Evolutionary conservation across 768 basidiomycete species (phyloP).

Genomic region (Suillus decipiens): DNA sequence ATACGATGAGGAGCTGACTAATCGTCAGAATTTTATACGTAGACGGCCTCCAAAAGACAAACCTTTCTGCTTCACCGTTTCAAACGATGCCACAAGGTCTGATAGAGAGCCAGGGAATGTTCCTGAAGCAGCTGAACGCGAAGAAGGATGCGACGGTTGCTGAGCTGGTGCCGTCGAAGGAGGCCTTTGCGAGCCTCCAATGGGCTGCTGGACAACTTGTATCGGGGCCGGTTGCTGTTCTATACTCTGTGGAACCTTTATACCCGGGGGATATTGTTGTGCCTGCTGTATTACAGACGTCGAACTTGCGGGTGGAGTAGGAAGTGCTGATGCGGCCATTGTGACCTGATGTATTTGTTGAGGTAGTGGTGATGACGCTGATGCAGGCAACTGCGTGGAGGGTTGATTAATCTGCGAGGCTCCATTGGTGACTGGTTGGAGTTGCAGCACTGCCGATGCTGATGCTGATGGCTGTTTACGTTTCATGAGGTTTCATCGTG

Average conservation of each 20-base stretch:
- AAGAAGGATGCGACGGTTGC: slow-evolving; percentile 35
- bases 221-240: slow-evolving; percentile 39
- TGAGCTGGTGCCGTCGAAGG: slow-evolving; percentile 53
- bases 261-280: slow-evolving; percentile 70
- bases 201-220: slow-evolving; percentile 32
- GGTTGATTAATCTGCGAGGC: slow-evolving; percentile 26
- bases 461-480: slow-evolving; percentile 39
- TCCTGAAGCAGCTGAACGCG: slow-evolving; percentile 41
- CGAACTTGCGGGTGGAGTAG: slow-evolving; percentile 23
- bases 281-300: slow-evolving; percentile 35
- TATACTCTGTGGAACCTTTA: slow-evolving; percentile 49
- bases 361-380: slow-evolving; percentile 49
- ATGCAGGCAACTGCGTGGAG: slow-evolving; percentile 31
- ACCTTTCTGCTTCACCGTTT: slow-evolving; percentile 97
- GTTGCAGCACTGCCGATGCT: slow-evolving; percentile 38
- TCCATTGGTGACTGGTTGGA: slow-evolving; percentile 37
- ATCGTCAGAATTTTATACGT: slow-evolving; percentile 4
- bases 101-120: slow-evolving; percentile 85
- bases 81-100: slow-evolving; percentile 92
- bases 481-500: slow-evolving; percentile 20
- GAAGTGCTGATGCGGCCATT: slow-evolving; percentile 14
- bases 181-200: slow-evolving; percentile 50
- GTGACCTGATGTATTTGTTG: slow-evolving; percentile 47
- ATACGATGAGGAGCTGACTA: slow-evolving; percentile 71
- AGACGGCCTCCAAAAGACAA: slow-evolving; percentile 18